Evolutionary conservation across 305 asterid genomes (phyloP).

Genomic region (Withania somnifera): DNA sequence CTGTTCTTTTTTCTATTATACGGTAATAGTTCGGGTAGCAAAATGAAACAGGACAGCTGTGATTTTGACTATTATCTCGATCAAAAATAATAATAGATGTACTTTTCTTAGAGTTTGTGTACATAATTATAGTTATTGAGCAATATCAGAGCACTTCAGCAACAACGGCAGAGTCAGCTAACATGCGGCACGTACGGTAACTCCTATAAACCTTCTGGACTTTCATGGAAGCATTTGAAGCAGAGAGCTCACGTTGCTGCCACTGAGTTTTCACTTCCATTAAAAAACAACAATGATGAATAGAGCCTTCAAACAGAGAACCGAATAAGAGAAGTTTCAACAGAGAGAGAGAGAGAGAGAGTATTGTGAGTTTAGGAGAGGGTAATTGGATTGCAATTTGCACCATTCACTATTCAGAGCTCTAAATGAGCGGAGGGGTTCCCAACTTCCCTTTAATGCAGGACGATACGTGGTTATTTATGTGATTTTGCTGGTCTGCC

Average conservation of each 20-base stretch:
- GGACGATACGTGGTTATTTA: background rate
- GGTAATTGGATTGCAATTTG: background rate
- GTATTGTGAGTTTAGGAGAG: background rate
- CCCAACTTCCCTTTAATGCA: background rate
- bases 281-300: background rate
- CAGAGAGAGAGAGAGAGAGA: background rate
- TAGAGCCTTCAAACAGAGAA: no score
- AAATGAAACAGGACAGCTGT: no score
- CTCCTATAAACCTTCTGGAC: conserved; percentile 79
- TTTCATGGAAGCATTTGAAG: conserved; percentile 53
- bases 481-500: background rate
- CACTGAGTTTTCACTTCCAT: conserved; percentile 51
- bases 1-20: no score
- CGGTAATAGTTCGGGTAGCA: background rate
- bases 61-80: no score
- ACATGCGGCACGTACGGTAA: conserved; percentile 82
- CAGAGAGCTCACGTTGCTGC: conserved; percentile 2
- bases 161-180: conserved; percentile 92
- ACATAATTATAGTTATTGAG: background rate
- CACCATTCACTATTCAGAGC: no score
- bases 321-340: no score
- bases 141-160: conserved; percentile 78
- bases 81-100: background rate
- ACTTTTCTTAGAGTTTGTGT: background rate
- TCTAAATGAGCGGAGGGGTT: background rate